Base-by-base conservation (phyloP, 805 yeast genomes). In the Candida nitratophila region DNA sequence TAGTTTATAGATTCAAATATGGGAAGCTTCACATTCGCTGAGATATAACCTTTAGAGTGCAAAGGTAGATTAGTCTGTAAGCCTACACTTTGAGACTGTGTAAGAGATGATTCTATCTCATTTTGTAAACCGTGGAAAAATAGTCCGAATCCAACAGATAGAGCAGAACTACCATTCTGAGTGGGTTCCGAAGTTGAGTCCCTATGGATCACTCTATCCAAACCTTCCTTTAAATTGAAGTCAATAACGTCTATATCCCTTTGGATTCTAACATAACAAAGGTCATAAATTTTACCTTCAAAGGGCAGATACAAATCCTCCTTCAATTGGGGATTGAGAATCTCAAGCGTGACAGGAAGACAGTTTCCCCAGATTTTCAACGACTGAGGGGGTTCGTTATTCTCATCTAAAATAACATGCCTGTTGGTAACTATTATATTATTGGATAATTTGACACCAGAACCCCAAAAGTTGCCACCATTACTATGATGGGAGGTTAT, bases 111-210 rank as follows among this genome's bases (percentile, higher is more conserved):
- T 17, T 5, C 27, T 24, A 6, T 24, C 10, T 24, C 27, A n/a
- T 26, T 22, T 10, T 29, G 24, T 10, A 26, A 22, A 16, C 39
- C 6, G 26, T 51, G 40, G 22, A 64, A 61, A 42, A 68, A 63
- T 3, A 73, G 54, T 1, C 78, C 78, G 51, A 51, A 71, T 0
- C 76, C 74, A 4, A 56, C 44, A 0, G 75, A 56, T 1, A 44
- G 40, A 0, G 67, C 71, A 4, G 36, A 29, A 29, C 59, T 64
- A 0, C 60, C 63, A 12, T 47, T 17, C 10, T 26, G 3, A 4
- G 24, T 12, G 9, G 22, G 16, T 27, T 4, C 22, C 8, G 15
- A 5, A n/a, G 17, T n/a, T 21, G 36, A 9, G 10, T 15, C 17
- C n/a, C 21, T 33, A 5, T 16, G 14, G 19, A 33, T 5, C 4